Percentiles rank a stretch among this genome's conserved stretches.
phyloP scores from a whole-genome alignment of 805 yeast species.

The Candida mattraensis region DNA sequence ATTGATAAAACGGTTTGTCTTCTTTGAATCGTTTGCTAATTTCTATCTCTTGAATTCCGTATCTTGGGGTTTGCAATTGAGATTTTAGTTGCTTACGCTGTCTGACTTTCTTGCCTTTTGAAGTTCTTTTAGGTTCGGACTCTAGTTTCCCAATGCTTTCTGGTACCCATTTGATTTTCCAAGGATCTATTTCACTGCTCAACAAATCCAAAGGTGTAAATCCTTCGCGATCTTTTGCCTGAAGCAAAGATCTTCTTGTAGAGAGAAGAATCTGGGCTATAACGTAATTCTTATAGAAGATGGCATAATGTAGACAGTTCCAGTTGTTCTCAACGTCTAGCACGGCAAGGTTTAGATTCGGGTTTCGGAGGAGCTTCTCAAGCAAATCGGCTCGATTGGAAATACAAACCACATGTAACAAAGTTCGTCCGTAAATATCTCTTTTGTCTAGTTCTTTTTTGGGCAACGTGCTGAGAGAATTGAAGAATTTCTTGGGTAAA shows the following conservation, averaged over 20 bases:
- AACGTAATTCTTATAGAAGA: conserved; percentile 54
- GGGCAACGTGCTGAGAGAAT: conserved; percentile 29
- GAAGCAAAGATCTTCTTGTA: conserved; percentile 36
- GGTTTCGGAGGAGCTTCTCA: conserved; percentile 45
- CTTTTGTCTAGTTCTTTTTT: conserved; percentile 44
- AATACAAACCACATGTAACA: conserved; percentile 57
- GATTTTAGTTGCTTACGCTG: conserved; percentile 34
- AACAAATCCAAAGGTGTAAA: conserved; percentile 72
- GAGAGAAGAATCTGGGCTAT: conserved; percentile 48
- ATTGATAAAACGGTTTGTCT: conserved; percentile 6
- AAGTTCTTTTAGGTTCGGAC: not conserved
- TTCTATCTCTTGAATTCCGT: conserved; percentile 26
- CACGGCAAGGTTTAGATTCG: conserved; percentile 43
- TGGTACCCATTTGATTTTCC: conserved; percentile 37
- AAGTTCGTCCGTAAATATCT: conserved; percentile 67
- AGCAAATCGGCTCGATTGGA: conserved; percentile 50
- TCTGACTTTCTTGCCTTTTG: conserved; percentile 9
- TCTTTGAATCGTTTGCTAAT: conserved; percentile 26
- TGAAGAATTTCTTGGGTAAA: conserved; percentile 19
- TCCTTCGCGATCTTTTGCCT: conserved; percentile 67
- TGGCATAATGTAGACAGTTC: conserved; percentile 74
- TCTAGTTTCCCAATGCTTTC: conserved; percentile 23
- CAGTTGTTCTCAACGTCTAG: conserved; percentile 78
- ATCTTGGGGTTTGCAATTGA: not conserved
- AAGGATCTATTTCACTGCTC: conserved; percentile 41